These are phyloP conservation scores for Periglandula ipomoeae DNA, from an alignment of 2,329 filamentous ascomycete species.

Conservation along the genomic window DNA sequence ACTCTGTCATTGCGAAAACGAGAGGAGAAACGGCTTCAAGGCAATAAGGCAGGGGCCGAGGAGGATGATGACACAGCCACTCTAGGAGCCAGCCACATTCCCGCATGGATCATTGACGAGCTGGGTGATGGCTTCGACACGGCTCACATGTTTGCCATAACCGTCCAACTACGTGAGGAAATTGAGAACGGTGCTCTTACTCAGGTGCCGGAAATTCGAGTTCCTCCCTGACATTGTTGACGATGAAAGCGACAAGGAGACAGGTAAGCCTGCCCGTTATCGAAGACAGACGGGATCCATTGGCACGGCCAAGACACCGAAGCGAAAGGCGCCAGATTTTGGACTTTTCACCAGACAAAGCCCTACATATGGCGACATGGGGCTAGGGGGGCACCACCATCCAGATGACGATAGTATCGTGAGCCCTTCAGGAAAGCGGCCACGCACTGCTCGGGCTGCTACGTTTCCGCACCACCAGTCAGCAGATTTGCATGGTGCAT, in stretches of 20 bases:
- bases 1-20: constrained; percentile 55
- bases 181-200: constrained; percentile 31
- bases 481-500: not conserved
- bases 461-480: constrained; percentile 3
- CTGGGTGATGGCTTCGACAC: constrained; percentile 40
- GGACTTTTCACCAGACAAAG: constrained; percentile 2
- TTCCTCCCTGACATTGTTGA: constrained; percentile 46
- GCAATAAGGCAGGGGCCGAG: constrained; percentile 21
- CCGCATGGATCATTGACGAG: constrained; percentile 38
- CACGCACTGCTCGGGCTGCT: constrained; percentile 10
- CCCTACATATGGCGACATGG: constrained; percentile 3
- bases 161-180: constrained; percentile 34
- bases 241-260: constrained; percentile 22
- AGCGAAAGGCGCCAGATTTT: constrained; percentile 16
- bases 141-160: constrained; percentile 36
- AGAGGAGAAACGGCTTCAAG: constrained; percentile 45
- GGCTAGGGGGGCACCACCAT: constrained; percentile 3
- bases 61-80: constrained; percentile 19
- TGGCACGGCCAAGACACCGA: constrained; percentile 12
- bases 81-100: constrained; percentile 31
- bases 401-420: constrained; percentile 9
- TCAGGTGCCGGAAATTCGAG: constrained; percentile 49
- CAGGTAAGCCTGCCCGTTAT: constrained; percentile 14
- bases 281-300: constrained; percentile 13
- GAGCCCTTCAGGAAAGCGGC: constrained; percentile 16